These are phyloP conservation scores for Symmetrospora coprosmae DNA, from an alignment of 768 basidiomycete species.

Conservation along the genomic window DNA sequence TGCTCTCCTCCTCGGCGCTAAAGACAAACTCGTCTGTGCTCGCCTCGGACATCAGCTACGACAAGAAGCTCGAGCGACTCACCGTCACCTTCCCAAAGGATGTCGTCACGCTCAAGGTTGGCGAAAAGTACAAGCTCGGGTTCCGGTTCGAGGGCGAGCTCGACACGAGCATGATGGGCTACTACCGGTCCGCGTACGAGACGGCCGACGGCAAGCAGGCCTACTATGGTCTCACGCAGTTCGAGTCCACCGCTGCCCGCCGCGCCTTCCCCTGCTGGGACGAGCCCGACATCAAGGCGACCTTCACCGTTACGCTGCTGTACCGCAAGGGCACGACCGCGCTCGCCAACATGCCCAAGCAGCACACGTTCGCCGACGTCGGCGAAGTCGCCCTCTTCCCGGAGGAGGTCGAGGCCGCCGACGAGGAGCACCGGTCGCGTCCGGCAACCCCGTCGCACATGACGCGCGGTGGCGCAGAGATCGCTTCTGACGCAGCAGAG, in stretches of 20 bases:
- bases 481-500: constrained; percentile 16
- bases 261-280: constrained; percentile 82
- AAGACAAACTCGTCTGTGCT: constrained; percentile 42
- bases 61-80: constrained; percentile 53
- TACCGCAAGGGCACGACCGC: constrained; percentile 61
- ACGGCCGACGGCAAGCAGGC: constrained; percentile 31
- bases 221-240: constrained; percentile 63
- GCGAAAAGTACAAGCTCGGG: constrained; percentile 56
- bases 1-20: constrained; percentile 47
- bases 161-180: constrained; percentile 50
- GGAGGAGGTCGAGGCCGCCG: constrained; percentile 32
- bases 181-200: constrained; percentile 29
- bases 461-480: not conserved
- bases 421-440: constrained; percentile 28
- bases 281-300: constrained; percentile 79
- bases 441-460: not conserved
- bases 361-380: constrained; percentile 45
- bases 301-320: constrained; percentile 42
- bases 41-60: constrained; percentile 43
- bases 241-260: constrained; percentile 79
- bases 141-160: constrained; percentile 56
- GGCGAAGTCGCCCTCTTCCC: constrained; percentile 29
- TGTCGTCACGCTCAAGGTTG: constrained; percentile 45
- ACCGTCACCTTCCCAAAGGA: constrained; percentile 46
- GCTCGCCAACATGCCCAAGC: constrained; percentile 72